Base-by-base conservation (phyloP, 139 green algal species). In the Yamagishiella unicocca region DNA sequence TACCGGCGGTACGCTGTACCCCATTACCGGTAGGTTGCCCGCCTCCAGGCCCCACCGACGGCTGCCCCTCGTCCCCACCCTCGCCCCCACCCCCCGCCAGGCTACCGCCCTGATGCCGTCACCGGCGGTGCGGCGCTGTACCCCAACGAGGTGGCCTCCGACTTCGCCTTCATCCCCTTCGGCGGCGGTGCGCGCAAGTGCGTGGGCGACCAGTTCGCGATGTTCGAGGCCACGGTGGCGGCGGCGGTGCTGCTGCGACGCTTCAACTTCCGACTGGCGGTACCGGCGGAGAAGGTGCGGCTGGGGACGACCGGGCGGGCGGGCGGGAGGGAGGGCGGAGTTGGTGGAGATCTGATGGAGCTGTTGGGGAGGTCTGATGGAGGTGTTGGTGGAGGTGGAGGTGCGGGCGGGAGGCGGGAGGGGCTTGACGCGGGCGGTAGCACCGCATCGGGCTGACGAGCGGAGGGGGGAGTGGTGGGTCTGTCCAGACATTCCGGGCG, bases 151-250 rank as follows among this genome's bases (percentile, higher is more conserved):
- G 91, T 97, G 1, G 87, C 94, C 4, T 95, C 96, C 27, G 97
- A 99, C 91, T 99, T 98, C 95, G 97, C 97, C 0, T 99, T 98
- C 93, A 92, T 99, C 1, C 98, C 98, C 22, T 99, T 99, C 90
- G 97, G 97, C 24, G 98, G 97, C 40, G 98, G 98, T 25, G 89
- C 93, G 9, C 94, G 98, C 73, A 99, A 99, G 90, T 99, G 98
- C 88, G 93, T 99, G 22, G 98, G 98, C 27, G 98, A 99, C 91
- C 98, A 99, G 91, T 99, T 99, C 94, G 98, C 98, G 0, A 71
- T 98, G 75, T 93, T 97, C 40, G 97, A 99, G 91, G 95, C 95
- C 9, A 93, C 91, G 1, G 94, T 99, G 31, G 91, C 93, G 6
- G 50, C 98, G 35, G 90, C 94, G 14, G 98, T 99, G 96, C 89